Evolutionary conservation across 2,329 filamentous ascomycete species (phyloP).

Genomic region (Aspergillus sp.): DNA sequence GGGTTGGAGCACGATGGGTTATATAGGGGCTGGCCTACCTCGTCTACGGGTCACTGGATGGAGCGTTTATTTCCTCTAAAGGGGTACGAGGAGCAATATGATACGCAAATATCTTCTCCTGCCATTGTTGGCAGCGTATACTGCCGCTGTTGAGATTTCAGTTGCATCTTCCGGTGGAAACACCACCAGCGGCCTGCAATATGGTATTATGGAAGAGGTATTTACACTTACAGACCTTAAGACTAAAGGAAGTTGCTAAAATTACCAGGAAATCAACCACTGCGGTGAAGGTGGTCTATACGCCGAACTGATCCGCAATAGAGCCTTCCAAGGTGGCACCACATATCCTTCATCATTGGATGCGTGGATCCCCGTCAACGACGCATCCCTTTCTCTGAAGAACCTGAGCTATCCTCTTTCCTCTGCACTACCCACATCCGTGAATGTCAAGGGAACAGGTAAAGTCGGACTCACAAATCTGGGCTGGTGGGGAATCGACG

Average conservation of each 20-base stretch:
- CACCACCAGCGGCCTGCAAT: slow-evolving; percentile 20
- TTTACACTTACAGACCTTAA: background rate
- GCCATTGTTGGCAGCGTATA: slow-evolving; percentile 19
- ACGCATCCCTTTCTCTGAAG: slow-evolving; percentile 30
- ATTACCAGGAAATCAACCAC: slow-evolving; percentile 24
- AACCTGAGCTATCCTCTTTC: slow-evolving; percentile 39
- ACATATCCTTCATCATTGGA: slow-evolving; percentile 25
- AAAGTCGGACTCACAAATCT: slow-evolving; percentile 46
- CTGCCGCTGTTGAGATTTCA: slow-evolving; percentile 20
- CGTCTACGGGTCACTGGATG: background rate
- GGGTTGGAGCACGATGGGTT: too few species aligned
- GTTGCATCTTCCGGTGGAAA: slow-evolving; percentile 26
- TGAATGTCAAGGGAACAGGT: slow-evolving; percentile 39
- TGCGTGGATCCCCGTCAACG: slow-evolving; percentile 25
- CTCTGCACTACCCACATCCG: slow-evolving; percentile 38
- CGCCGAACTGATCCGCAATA: slow-evolving; percentile 29
- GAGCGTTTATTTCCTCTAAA: too few species aligned
- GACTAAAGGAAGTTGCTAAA: background rate
- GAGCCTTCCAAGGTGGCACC: slow-evolving; percentile 29
- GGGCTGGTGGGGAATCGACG: slow-evolving; percentile 50
- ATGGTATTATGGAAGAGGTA: slow-evolving; percentile 30
- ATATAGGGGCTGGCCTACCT: background rate
- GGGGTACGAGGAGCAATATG: slow-evolving; percentile 6
- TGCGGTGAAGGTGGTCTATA: slow-evolving; percentile 31
- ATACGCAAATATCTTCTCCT: slow-evolving; percentile 18